These are phyloP conservation scores for Symbiodinium pilosum DNA, from an alignment of 73 alveolate genomes.

Conservation along the genomic window DNA sequence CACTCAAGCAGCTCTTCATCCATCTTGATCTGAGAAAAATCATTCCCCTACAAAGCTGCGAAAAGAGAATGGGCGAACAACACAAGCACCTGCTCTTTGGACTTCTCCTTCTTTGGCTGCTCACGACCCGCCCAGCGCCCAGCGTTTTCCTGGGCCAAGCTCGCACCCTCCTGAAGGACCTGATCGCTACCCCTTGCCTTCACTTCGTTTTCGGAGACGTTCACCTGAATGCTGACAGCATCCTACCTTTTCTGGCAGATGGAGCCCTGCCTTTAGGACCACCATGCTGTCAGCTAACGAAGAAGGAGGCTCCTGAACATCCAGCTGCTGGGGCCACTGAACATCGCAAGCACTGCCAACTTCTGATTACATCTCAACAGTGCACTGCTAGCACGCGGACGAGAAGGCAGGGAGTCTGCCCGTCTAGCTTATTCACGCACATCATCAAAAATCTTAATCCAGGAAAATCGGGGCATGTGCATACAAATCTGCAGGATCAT, in stretches of 20 bases:
- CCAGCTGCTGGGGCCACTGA: background rate
- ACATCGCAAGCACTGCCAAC: too few species aligned
- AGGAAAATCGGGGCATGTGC: too few species aligned
- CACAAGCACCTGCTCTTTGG: constrained; percentile 54
- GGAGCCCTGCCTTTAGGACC: constrained; percentile 22
- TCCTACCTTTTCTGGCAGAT: background rate
- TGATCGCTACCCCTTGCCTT: background rate
- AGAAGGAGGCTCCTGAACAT: constrained; percentile 47
- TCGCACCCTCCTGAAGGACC: too few species aligned
- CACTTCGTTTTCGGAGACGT: constrained; percentile 54
- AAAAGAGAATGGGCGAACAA: background rate
- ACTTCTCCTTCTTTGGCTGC: constrained; percentile 31
- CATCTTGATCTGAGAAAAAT: constrained; percentile 29
- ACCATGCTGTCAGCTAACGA: constrained; percentile 38
- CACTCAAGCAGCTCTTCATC: constrained; percentile 60
- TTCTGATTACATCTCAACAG: too few species aligned
- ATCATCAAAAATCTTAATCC: too few species aligned
- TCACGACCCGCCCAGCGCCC: constrained; percentile 84
- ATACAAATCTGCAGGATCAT: too few species aligned
- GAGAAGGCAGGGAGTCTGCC: too few species aligned
- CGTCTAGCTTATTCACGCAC: too few species aligned
- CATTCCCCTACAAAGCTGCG: background rate
- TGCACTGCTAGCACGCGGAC: too few species aligned
- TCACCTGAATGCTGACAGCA: constrained; percentile 1
- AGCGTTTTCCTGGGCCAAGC: constrained; percentile 42